Evolutionary conservation across 345 rosid genomes (phyloP).

Genomic region (Geranium brycei): DNA sequence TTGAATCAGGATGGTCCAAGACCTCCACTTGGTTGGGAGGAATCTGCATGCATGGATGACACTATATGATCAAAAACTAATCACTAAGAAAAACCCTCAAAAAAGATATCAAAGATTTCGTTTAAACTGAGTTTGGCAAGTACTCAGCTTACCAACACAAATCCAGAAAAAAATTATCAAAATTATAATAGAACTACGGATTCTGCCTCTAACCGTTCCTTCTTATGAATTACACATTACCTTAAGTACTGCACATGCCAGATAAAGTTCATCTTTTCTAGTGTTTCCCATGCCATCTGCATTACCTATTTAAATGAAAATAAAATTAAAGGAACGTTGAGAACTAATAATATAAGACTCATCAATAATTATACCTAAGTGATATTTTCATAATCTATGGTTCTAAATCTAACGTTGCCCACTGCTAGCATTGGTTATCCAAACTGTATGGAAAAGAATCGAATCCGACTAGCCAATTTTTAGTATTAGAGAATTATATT

Average conservation of each 20-base stretch:
- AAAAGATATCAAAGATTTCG: neutral
- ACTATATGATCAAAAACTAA: neutral
- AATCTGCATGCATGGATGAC: conserved; percentile 25
- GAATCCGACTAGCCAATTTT: too few relatives aligned
- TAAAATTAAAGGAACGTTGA: neutral
- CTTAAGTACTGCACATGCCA: conserved; percentile 63
- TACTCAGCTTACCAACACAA: neutral
- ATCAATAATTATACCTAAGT: neutral
- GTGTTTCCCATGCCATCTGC: conserved; percentile 70
- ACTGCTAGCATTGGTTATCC: too few relatives aligned
- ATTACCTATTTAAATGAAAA: conserved; percentile 31
- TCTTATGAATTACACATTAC: conserved; percentile 15
- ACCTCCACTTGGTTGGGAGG: conserved; percentile 48
- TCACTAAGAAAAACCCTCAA: neutral
- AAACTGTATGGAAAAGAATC: too few relatives aligned
- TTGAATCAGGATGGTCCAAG: conserved; percentile 59
- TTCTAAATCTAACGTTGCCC: too few relatives aligned
- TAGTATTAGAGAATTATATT: too few relatives aligned
- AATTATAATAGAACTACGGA: neutral
- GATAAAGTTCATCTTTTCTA: conserved; percentile 49
- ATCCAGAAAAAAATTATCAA: neutral
- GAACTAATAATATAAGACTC: neutral
- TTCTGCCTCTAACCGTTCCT: neutral
- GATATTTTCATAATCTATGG: too few relatives aligned
- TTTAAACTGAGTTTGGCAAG: neutral